A percentile compares a stretch with the other conserved stretches of the same genome.
These are phyloP conservation scores for Alternaria brassicicola DNA, from an alignment of 2,329 filamentous ascomycete species.

Conservation along the genomic window DNA sequence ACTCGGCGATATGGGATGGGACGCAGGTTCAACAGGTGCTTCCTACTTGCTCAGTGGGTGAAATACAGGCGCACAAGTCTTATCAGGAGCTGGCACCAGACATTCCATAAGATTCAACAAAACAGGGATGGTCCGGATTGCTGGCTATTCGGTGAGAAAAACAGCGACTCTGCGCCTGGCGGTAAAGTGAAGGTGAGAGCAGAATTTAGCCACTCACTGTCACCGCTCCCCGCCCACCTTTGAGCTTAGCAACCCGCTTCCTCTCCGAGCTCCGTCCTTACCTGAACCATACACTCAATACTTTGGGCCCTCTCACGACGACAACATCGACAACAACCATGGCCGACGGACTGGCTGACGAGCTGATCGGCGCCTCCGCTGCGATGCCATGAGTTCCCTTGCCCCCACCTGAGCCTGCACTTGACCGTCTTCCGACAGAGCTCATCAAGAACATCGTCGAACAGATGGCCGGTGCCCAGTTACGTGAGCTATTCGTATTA, in stretches of 20 bases:
- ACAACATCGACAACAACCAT: not conserved
- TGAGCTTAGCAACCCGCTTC: not conserved
- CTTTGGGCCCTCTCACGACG: not conserved
- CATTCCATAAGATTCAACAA: not conserved
- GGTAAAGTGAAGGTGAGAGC: not conserved
- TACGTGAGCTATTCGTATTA: not conserved
- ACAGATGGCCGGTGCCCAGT: not conserved
- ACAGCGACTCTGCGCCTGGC: not conserved
- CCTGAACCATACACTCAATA: not conserved
- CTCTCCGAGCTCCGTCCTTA: not conserved
- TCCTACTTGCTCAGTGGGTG: not conserved
- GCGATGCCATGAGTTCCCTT: not conserved
- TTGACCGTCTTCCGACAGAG: not conserved
- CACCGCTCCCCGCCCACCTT: not conserved
- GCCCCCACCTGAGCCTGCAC: not conserved
- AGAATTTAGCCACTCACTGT: not conserved
- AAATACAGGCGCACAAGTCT: not conserved
- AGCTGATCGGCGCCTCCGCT: not conserved
- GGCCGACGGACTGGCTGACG: not conserved
- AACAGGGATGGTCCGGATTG: not conserved
- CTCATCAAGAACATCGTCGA: not conserved
- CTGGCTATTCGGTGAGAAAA: not conserved
- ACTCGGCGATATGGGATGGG: conserved; percentile 21
- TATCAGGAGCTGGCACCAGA: not conserved
- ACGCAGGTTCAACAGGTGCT: conserved; percentile 18